Base-by-base conservation (phyloP, 495 filamentous ascomycete genomes). In the Annulohypoxylon nitens region DNA sequence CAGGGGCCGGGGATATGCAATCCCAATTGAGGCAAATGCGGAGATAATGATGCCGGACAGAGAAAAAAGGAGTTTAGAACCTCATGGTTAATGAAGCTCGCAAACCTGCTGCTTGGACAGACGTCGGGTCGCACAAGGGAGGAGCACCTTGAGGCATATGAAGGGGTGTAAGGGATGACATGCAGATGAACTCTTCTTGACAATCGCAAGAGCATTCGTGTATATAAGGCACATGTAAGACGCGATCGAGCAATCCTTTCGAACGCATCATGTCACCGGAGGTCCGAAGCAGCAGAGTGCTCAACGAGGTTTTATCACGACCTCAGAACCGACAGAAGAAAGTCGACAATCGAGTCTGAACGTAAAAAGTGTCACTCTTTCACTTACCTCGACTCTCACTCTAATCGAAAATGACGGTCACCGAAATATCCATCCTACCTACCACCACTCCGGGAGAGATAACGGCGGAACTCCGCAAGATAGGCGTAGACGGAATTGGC, bases 391-490 rank as follows among this genome's bases (percentile, higher is more conserved):
- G 6, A 26, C 3, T 26, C 10, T 50, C 16, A 23, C 20, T 14
- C 4, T 12, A 36, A 20, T 51, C 43, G 26, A 41, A 14, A 11
- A 65, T 65, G 62, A 23, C 62, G 23, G 50, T 65, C 20, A 45
- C 50, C n/a, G 62, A 65, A 45, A 30, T 34, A 65, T 12, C 50
- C 3, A 4, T 55, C 37, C 20, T 65, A 1, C 33, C 50, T 14
- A 20, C 50, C 9, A 65, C 12, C 37, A 45, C 23, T 1, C 50
- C 62, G 3, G 62, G 50, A 11, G 62, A 55, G 23, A 33, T 65
- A 26, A 23, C 62, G 10, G 18, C 33, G 4, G 50, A 20, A 30
- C 41, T 64, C 4, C 61, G 33, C 18, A 48, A 64, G 16, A 2
- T 54, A 16, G 47, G 33, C 62, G 3, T 30, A 45, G 12, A 50